Percentiles rank a stretch among this genome's conserved stretches.
These are phyloP conservation scores for Boletus insuetus DNA, from an alignment of 768 basidiomycete genomes.

Conservation along the genomic window DNA sequence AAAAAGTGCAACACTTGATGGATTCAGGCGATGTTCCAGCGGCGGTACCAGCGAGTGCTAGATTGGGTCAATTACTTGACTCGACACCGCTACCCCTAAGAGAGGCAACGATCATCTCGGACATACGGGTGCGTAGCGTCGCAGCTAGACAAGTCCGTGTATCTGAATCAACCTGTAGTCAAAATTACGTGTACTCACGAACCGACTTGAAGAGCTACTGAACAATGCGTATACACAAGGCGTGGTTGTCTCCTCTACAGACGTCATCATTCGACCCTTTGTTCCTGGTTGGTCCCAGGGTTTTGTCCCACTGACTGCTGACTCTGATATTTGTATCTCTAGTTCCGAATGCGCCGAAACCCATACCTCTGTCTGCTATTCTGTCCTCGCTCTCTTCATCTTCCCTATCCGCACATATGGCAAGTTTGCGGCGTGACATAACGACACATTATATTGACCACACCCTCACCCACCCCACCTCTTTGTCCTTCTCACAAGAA, in stretches of 20 bases:
- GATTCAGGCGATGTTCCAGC: conserved; percentile 61
- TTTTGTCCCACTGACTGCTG: conserved; percentile 1
- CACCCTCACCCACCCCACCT: conserved; percentile 52
- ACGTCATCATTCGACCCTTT: conserved; percentile 48
- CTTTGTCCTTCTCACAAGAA: conserved; percentile 38
- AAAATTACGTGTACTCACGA: conserved; percentile 51
- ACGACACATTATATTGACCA: conserved; percentile 56
- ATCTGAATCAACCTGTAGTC: conserved; percentile 39
- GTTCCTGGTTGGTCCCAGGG: conserved; percentile 48
- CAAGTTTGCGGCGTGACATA: conserved; percentile 65
- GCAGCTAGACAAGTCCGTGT: not conserved
- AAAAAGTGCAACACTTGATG: conserved; percentile 44
- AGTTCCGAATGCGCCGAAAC: conserved; percentile 58
- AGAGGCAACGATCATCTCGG: conserved; percentile 48
- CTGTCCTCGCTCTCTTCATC: conserved; percentile 56
- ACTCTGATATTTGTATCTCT: conserved; percentile 3
- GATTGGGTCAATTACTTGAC: conserved; percentile 44
- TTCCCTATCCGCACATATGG: conserved; percentile 54
- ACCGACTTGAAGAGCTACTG: conserved; percentile 68
- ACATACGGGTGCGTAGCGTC: conserved; percentile 53
- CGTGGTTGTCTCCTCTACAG: conserved; percentile 48
- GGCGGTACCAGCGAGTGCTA: conserved; percentile 47
- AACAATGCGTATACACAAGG: conserved; percentile 64
- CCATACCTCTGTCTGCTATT: conserved; percentile 51
- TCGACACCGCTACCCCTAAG: conserved; percentile 49